phyloP scores from a whole-genome alignment of 129 eudicot species.

The Erigeron canadensis region DNA sequence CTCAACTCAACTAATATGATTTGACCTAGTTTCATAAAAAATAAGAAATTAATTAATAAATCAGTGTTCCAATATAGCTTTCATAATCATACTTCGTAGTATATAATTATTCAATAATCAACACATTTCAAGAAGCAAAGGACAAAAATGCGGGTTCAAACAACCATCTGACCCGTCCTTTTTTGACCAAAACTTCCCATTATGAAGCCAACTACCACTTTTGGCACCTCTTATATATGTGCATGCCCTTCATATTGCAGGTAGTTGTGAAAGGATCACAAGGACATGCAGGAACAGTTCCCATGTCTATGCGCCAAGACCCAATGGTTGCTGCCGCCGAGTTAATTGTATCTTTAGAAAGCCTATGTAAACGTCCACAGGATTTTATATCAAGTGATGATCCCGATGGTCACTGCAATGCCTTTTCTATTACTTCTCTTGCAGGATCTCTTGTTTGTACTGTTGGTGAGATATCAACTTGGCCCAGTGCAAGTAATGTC shows the following conservation, averaged over 20 bases:
- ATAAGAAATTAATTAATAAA: too few species aligned
- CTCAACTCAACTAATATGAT: neutral
- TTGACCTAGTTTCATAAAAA: neutral
- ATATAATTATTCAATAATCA: too few species aligned
- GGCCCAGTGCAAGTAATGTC: constrained; percentile 99
- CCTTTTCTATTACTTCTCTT: constrained; percentile 61
- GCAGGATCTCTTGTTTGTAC: constrained; percentile 94
- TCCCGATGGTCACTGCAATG: constrained; percentile 52
- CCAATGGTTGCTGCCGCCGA: constrained; percentile 99
- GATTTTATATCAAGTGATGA: constrained; percentile 50
- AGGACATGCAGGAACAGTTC: constrained; percentile 99
- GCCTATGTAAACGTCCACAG: constrained; percentile 78
- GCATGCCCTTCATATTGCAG: constrained; percentile 40
- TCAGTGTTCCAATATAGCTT: neutral
- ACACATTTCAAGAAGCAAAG: neutral
- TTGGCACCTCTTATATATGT: neutral
- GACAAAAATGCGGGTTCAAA: neutral
- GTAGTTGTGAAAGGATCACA: constrained; percentile 89
- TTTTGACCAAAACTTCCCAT: neutral
- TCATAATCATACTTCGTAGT: neutral
- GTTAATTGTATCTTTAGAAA: constrained; percentile 73
- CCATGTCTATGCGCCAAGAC: constrained; percentile 93
- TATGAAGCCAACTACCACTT: neutral
- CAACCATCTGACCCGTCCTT: neutral
- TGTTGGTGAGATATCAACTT: constrained; percentile 90